phyloP scores from a whole-genome alignment of 2,329 filamentous ascomycete species.

The Pseudodiploospora longispora region DNA sequence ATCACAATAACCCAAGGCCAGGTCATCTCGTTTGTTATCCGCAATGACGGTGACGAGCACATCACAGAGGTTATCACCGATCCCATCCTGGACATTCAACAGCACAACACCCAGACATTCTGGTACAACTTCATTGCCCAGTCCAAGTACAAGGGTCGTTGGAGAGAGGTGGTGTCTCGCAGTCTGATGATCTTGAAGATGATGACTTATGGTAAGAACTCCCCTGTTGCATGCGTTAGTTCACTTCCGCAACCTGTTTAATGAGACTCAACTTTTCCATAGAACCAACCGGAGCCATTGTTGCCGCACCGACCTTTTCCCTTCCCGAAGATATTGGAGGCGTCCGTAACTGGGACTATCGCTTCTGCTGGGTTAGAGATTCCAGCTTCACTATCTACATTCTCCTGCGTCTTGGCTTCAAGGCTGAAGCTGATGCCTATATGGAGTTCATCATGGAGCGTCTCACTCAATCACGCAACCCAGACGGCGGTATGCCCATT shows the following conservation, averaged over 20 bases:
- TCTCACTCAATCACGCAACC: constrained; percentile 51
- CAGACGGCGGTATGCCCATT: constrained; percentile 60
- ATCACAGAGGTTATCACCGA: constrained; percentile 51
- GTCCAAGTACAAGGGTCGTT: constrained; percentile 63
- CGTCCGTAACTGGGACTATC: constrained; percentile 60
- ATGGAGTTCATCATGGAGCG: constrained; percentile 71
- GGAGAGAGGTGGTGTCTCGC: constrained; percentile 62
- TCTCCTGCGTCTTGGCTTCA: constrained; percentile 67
- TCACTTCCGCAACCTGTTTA: no score
- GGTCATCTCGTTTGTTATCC: constrained; percentile 59
- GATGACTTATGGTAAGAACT: constrained; percentile 50
- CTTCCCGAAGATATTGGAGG: constrained; percentile 68
- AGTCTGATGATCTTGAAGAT: constrained; percentile 70
- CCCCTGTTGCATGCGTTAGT: no score
- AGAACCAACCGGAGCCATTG: constrained; percentile 70
- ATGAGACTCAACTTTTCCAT: not conserved
- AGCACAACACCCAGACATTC: constrained; percentile 61
- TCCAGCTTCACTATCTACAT: constrained; percentile 73
- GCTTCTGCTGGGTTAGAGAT: constrained; percentile 73
- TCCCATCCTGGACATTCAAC: constrained; percentile 49
- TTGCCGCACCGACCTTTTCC: constrained; percentile 70
- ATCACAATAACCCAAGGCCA: constrained; percentile 58
- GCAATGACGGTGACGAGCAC: constrained; percentile 52
- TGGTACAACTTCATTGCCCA: constrained; percentile 69
- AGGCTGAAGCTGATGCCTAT: constrained; percentile 67